Base-by-base conservation (phyloP, 495 filamentous ascomycete genomes). In the Tirmania nivea region DNA sequence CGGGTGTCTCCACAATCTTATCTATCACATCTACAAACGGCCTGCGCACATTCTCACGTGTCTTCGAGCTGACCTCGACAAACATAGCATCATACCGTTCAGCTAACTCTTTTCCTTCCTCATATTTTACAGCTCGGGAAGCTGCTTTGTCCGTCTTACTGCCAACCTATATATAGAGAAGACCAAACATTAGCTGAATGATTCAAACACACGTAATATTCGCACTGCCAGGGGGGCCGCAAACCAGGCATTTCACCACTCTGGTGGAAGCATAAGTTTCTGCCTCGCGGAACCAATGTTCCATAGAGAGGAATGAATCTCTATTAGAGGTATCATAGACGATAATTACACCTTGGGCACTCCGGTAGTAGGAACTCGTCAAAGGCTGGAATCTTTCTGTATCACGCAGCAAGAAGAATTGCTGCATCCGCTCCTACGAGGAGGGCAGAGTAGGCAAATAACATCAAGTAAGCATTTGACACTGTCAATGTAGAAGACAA, bases 321-420 rank as follows among this genome's bases (percentile, higher is more conserved):
- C 71, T 59, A 56, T 66, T 74, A 14, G 73, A 72, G 39, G 78
- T 72, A 57, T 78, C 76, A 63, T 78, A 79, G 45, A 78, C 73
- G 21, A 79, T 61, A 54, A 78, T 69, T 52, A 78, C 71, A 56
- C 68, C 76, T 55, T 78, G 75, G 3, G 75, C 74, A 49, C 74
- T 74, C 34, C 76, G 74, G 66, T 79, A 78, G 63, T 77, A 78
- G 54, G 68, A 72, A 53, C 72, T 76, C 3, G 75, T 76, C 47
- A 79, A 68, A 8, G 76, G 75, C 54, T 75, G 74, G 64, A 78
- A 78, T 19, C 76, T 65, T 58, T 79, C 76, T 68, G 70, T 69
- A 35, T 37, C 19, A 49, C 19, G 49, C 10, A 35, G 19, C 6
- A 37, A 16, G 10, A 49, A 51, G 14, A 48, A 3, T 31, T 31